Conservation (phyloP, 306 rosid species). For the Argentina anserina region DNA sequence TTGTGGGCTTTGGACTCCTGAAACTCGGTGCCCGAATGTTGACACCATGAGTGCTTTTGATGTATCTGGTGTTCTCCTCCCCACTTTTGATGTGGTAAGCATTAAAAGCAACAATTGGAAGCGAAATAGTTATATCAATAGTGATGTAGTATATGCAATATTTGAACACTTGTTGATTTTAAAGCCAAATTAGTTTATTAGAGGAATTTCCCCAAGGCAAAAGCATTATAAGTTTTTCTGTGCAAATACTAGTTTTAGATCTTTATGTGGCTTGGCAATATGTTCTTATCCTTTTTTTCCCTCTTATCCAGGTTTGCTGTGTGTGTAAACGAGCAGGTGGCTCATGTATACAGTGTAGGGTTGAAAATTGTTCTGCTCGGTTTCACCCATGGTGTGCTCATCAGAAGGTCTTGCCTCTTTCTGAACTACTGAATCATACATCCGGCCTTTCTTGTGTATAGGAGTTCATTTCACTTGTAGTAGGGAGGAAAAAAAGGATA, state of each 20-base stretch:
- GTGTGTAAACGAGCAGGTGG: slow-evolving; percentile 57
- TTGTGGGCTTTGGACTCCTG: slow-evolving; percentile 82
- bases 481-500: neutral
- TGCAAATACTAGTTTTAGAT: neutral
- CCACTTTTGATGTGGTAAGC: slow-evolving; percentile 45
- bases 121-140: neutral
- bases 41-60: slow-evolving; percentile 76
- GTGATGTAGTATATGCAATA: neutral
- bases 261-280: slow-evolving; percentile 8
- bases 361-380: slow-evolving; percentile 42
- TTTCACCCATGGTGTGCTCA: slow-evolving; percentile 86
- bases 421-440: neutral
- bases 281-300: neutral
- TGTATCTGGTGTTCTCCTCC: slow-evolving; percentile 51
- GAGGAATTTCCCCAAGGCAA: neutral
- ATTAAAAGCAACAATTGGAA: slow-evolving; percentile 1
- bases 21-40: slow-evolving; percentile 66
- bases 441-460: neutral
- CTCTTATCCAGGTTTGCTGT: slow-evolving; percentile 46
- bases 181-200: neutral
- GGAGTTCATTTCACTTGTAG: neutral
- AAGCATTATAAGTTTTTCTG: neutral
- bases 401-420: slow-evolving; percentile 43
- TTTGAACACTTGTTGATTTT: neutral
- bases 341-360: slow-evolving; percentile 60